Base-by-base conservation (phyloP, 1,139 yeast species). In the Pichia sp. region DNA sequence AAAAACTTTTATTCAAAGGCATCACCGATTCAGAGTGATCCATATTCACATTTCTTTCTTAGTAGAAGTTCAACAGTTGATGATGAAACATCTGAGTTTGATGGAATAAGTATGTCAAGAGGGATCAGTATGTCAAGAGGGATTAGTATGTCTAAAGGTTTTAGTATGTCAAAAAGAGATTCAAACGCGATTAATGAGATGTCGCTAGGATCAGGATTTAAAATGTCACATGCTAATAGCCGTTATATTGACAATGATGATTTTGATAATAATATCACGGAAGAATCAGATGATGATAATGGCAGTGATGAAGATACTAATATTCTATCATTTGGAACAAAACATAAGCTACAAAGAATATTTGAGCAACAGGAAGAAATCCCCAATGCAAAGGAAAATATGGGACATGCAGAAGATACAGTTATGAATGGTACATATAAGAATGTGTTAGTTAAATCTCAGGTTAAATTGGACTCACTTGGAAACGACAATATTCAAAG, bases 351-450 rank as follows among this genome's bases (percentile, higher is more conserved):
- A 3, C 29, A 46, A 7, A 40, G 38, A 12, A 35, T 48, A 6
- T 4, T 35, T 13, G 25, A 35, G 12, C 20, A 22, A 12, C 25
- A 35, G 7, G 38, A 35, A 13, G 38, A 35, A 12, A 35, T 12
- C 16, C 26, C 26, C 11, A 23, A 15, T 22, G 16, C 9, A 7
- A 26, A 26, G 27, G 16, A 20, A 24, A 22, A 13, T 12, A 30
- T 23, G n/a, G 36, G 22, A n/a, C 27, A 22, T 7, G 18, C 39
- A 15, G 27, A 40, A 15, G 26, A 26, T 26, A 25, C 44, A 2
- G 26, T 52, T 12, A 38, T 58, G 12, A 53, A 48, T 22, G 61
- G 61, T 22, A 57, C 59, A 1, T 58, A 54, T 40, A 45, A 48
- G 1, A 48, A 53, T 26, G 41, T 40, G 13, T 40, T 48, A 11